Evolutionary conservation across 257 asterid genomes (phyloP).

Genomic region (Echites panduratus): DNA sequence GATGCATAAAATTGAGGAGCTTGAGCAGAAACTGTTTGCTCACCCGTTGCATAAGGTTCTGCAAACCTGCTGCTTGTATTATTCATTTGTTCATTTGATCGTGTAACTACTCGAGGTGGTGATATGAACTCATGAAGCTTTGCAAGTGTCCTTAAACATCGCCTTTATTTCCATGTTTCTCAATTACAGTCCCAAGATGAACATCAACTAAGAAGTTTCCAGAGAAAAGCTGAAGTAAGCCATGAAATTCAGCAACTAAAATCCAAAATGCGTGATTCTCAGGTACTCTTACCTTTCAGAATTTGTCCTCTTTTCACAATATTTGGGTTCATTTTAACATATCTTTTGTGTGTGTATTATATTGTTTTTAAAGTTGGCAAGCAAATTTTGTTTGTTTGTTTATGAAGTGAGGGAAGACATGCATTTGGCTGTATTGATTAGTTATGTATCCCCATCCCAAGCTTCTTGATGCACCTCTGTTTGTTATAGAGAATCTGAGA

Average conservation of each 20-base stretch:
- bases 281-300: constrained; percentile 37
- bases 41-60: constrained; percentile 83
- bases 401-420: neutral
- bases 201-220: constrained; percentile 69
- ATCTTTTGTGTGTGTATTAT: neutral
- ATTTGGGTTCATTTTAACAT: neutral
- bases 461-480: neutral
- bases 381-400: neutral
- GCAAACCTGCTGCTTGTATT: constrained; percentile 2
- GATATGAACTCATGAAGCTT: neutral
- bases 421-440: neutral
- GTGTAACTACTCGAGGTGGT: neutral
- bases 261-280: constrained; percentile 96
- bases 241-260: constrained; percentile 93
- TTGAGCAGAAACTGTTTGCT: constrained; percentile 67
- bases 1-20: constrained; percentile 67
- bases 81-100: neutral
- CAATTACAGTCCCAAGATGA: constrained; percentile 72
- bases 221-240: constrained; percentile 91
- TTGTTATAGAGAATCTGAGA: neutral
- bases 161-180: constrained; percentile 2
- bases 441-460: neutral
- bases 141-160: neutral
- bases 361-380: neutral
- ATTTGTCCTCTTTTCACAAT: neutral